Evolutionary conservation across 2,329 filamentous ascomycete species (phyloP), one percentile per base, ranked within the genome.

Genomic region (Trichoderma oligosporum): DNA sequence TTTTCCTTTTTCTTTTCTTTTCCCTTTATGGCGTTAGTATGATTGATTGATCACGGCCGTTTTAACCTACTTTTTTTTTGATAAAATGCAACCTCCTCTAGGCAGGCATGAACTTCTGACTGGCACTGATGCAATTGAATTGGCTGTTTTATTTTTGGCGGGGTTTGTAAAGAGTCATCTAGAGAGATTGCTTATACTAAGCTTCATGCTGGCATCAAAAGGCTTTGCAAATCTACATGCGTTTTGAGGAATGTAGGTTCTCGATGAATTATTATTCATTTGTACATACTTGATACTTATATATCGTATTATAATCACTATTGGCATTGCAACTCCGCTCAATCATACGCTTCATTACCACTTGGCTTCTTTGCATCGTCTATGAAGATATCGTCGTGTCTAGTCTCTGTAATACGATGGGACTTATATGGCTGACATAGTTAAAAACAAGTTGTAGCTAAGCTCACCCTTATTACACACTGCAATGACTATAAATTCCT

Each of bases 121-220:
- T 27, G 16, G 12, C 41, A 27, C 35, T 31, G 39, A 25, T 24
- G 24, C 31, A 42, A 42, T 12, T 46, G 29, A 22, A 45, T 46
- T 29, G 31, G 20, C 31, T 31, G 18, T 53, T 39, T 36, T 24
- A 22, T 31, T 12, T 42, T 51, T 51, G 8, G 41, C 51, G 51
- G 51, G 45, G 51, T 55, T n/a, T 55, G 31, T 9, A 27, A 35
- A 18, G 38, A 39, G 38, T 45, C 24, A 45, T 27, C 24, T 36
- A 36, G 45, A 38, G 41, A 55, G 41, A 46, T 55, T 55, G 51
- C 41, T 39, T 38, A 55, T 38, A n/a, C 16, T 18, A 29, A 41
- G 51, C 51, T 45, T 36, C 20, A 44, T 55, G 51, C 51, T 46
- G 51, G 51, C 42, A 45, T 55, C 51, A 55, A 55, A 55, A 46